A percentile compares a stretch with the other conserved stretches of the same genome.
Conservation (phyloP, 768 basidiomycete species). For the Russula brevipes region DNA sequence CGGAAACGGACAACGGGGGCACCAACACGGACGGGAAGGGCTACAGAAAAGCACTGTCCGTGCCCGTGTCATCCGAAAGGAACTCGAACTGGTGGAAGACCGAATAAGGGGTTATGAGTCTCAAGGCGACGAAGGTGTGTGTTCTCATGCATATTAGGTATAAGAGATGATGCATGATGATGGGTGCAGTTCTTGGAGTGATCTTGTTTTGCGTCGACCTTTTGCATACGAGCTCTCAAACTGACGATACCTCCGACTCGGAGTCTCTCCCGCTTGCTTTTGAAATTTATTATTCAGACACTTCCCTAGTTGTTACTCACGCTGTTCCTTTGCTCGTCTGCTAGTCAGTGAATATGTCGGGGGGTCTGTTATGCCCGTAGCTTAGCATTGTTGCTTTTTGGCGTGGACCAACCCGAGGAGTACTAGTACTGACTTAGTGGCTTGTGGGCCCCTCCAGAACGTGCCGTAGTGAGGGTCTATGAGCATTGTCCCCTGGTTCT, state of each 20-base stretch:
- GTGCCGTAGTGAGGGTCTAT: too few relatives aligned
- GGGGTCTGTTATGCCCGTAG: not conserved
- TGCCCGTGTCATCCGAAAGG: too few relatives aligned
- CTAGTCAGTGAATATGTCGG: constrained; percentile 4
- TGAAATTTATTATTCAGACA: constrained; percentile 9
- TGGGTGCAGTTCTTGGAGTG: not conserved
- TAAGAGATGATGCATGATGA: not conserved
- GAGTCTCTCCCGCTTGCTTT: constrained; percentile 1
- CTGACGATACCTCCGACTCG: constrained; percentile 13
- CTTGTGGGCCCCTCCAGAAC: too few relatives aligned
- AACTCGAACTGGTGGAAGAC: constrained; percentile 39
- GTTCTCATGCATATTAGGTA: not conserved
- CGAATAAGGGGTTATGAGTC: constrained; percentile 63
- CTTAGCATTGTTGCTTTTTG: not conserved
- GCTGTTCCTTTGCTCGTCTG: constrained; percentile 10
- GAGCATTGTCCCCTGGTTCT: too few relatives aligned
- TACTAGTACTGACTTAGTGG: too few relatives aligned
- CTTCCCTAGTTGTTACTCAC: constrained; percentile 10
- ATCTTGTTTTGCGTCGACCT: not conserved
- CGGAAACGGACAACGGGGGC: too few relatives aligned
- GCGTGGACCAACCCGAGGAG: not conserved
- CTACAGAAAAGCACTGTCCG: too few relatives aligned
- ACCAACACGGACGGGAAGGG: too few relatives aligned
- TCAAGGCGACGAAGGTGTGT: constrained; percentile 71
- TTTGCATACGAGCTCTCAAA: not conserved